Conservation (phyloP, 352 stramenopile species). For the Phytophthora citricola region DNA sequence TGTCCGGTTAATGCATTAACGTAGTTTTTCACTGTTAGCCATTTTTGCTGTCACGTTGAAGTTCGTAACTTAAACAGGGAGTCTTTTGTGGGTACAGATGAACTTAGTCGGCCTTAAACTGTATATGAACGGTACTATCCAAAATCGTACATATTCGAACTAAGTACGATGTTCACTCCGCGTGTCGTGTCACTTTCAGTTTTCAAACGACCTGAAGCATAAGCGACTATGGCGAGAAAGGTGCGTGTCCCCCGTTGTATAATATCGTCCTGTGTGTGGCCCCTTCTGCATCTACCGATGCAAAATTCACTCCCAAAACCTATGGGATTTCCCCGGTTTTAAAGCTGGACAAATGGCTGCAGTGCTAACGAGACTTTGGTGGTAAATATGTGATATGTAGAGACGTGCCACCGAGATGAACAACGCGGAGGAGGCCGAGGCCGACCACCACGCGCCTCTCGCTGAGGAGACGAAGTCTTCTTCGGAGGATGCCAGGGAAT, state of each 20-base stretch:
- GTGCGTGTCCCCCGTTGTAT: conserved; percentile 16
- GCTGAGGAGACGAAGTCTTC: conserved; percentile 24
- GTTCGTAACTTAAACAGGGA: background rate
- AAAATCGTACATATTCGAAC: conserved; percentile 5
- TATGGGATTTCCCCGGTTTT: background rate
- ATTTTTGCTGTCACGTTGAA: conserved; percentile 25
- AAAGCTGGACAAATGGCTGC: conserved; percentile 1
- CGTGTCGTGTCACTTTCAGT: conserved; percentile 31
- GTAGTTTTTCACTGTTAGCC: background rate
- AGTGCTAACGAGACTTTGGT: conserved; percentile 21
- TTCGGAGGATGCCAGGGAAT: conserved; percentile 22
- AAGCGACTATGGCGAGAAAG: conserved; percentile 41
- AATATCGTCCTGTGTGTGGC: background rate
- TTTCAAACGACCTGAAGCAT: conserved; percentile 25
- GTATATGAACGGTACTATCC: background rate
- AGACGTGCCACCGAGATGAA: conserved; percentile 49
- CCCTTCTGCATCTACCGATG: background rate
- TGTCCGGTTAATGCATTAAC: conserved; percentile 17
- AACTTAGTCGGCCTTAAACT: conserved; percentile 1
- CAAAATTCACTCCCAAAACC: background rate
- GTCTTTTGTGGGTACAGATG: too few relatives aligned
- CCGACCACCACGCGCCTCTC: conserved; percentile 20
- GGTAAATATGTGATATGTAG: conserved; percentile 23
- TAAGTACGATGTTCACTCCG: conserved; percentile 7
- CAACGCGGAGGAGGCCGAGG: conserved; percentile 42